Percentiles rank a stretch among this genome's conserved stretches.
phyloP scores from a whole-genome alignment of 2,329 filamentous ascomycete genomes.

The Neoscytalidium dimidiatum region DNA sequence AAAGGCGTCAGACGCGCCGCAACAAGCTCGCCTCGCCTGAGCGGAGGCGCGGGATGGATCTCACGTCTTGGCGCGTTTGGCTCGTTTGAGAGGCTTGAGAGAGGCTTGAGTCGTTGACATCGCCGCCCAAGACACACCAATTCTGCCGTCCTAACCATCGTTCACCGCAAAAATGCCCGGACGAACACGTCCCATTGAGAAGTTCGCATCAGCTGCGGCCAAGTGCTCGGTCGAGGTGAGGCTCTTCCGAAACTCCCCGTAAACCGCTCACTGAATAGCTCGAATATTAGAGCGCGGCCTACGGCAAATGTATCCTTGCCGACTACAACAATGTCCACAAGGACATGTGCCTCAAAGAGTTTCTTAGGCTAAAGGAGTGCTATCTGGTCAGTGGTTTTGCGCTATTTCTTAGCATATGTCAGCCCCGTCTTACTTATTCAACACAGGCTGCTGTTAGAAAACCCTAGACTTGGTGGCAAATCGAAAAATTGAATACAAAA shows the following conservation, averaged over 20 bases:
- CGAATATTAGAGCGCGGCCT: conserved; percentile 68
- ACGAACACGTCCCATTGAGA: conserved; percentile 66
- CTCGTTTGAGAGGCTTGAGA: neutral
- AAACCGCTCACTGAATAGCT: neutral
- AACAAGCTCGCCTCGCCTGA: neutral
- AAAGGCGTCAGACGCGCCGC: neutral
- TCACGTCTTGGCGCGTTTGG: conserved; percentile 9
- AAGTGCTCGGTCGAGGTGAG: conserved; percentile 68
- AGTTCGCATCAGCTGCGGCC: conserved; percentile 64
- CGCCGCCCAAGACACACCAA: neutral
- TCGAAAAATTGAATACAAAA: too few species aligned
- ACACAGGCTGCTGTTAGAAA: conserved; percentile 7
- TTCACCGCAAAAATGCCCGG: conserved; percentile 39
- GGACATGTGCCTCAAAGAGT: conserved; percentile 86
- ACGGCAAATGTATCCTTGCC: conserved; percentile 86
- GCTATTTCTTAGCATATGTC: neutral
- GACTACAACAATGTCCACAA: conserved; percentile 91
- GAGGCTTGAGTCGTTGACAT: neutral
- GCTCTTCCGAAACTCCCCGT: neutral
- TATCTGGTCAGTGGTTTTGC: conserved; percentile 68
- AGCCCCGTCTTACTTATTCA: neutral
- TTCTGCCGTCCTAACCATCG: neutral
- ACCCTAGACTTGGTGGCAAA: neutral
- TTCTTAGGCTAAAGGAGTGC: conserved; percentile 82
- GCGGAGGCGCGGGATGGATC: neutral